Conservation (phyloP, 345 rosid genomes). For the Linum trigynum region DNA sequence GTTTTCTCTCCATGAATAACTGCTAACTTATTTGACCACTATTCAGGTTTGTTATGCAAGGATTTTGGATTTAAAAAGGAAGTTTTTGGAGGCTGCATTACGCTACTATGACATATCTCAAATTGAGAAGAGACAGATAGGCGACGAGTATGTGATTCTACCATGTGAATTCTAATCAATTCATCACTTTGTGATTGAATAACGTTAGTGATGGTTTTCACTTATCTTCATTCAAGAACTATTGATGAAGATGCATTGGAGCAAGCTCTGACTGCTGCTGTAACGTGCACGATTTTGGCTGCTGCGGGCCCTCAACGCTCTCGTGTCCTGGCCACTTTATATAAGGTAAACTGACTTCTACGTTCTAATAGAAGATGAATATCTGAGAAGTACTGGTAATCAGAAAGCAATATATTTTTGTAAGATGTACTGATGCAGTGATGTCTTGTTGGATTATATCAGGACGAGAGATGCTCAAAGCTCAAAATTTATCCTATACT, state of each 20-base stretch:
- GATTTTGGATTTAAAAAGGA: slow-evolving; percentile 91
- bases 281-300: slow-evolving; percentile 91
- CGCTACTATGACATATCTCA: slow-evolving; percentile 91
- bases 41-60: slow-evolving; percentile 89
- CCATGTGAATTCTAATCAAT: background rate
- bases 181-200: background rate
- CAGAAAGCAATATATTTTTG: background rate
- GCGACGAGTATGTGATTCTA: slow-evolving; percentile 65
- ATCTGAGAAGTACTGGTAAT: slow-evolving; percentile 1
- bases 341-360: slow-evolving; percentile 59
- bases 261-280: slow-evolving; percentile 91
- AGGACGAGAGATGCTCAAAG: slow-evolving; percentile 97
- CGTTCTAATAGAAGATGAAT: slow-evolving; percentile 2
- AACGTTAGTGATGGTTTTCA: background rate
- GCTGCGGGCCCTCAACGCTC: slow-evolving; percentile 98
- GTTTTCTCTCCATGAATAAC: no score
- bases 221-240: slow-evolving; percentile 36
- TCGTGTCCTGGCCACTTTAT: slow-evolving; percentile 80
- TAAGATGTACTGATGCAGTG: slow-evolving; percentile 14
- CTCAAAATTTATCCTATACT: slow-evolving; percentile 87
- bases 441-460: slow-evolving; percentile 28
- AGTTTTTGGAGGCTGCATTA: slow-evolving; percentile 92
- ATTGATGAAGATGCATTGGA: slow-evolving; percentile 91
- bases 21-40: slow-evolving; percentile 5
- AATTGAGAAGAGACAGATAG: slow-evolving; percentile 85